Evolutionary conservation across 78 protist genomes (phyloP), one percentile per base, ranked within the genome.

Genomic region (Chrysochromulina parva): DNA sequence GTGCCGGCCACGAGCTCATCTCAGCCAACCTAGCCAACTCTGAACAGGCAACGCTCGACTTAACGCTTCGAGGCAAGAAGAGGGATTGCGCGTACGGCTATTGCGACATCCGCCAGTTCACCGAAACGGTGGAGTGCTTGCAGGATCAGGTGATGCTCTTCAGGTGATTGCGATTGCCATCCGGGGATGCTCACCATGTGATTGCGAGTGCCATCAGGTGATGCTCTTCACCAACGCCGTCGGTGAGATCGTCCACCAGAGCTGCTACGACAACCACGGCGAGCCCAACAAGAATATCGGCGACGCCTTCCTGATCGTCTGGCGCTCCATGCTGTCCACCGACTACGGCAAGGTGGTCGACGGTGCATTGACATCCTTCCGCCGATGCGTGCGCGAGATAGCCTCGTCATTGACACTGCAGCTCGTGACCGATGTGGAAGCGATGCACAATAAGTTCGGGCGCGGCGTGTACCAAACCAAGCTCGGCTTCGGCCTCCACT

Each of bases 271-370:
- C 26, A 0, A 50, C 28, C 28, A 53, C 16, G 90, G 90, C 24
- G 22, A 17, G 24, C 20, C 90, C 24, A 67, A 65, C 19, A 48
- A 53, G 66, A 88, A 88, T 54, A 52, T 67, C n/a, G 90, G 90
- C 81, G 80, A 65, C n/a, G 80, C 90, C 20, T 88, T 88, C 52
- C 65, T 65, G 52, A 6, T 24, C 82, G 90, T 69, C 50, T 88
- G 90, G 90, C 3, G 57, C 26, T 19, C 50, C 57, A 19, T 3
- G 24, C 4, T 13, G 9, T 20, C 10, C 9, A 9, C 9, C 10
- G 71, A 65, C 71, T 20, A 65, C n/a, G 48, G 28, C 16, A 74
- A 48, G 82, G 19, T 74, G 57, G 13, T 6, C 82, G 82, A 74
- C 82, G 82, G 82, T 4, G 82, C 82, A 3, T 55, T 74, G 26